Evolutionary conservation across 768 basidiomycete genomes (phyloP).

Genomic region (Mycena chlorophos): DNA sequence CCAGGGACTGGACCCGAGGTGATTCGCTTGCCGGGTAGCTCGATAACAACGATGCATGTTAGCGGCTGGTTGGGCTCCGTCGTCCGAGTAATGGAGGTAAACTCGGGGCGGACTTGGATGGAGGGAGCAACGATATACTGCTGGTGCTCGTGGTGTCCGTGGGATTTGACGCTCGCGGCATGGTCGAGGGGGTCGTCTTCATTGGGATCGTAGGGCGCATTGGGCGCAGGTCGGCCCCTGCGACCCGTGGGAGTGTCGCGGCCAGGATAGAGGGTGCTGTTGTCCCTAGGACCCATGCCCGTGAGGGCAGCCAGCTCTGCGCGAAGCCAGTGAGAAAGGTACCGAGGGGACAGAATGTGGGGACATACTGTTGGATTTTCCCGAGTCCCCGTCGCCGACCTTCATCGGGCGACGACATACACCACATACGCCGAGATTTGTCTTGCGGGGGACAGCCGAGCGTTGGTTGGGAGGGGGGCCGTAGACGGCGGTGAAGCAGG

Average conservation of each 20-base stretch:
- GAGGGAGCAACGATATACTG: constrained; percentile 86
- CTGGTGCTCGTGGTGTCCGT: constrained; percentile 44
- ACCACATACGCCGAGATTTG: constrained; percentile 92
- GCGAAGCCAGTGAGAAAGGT: constrained; percentile 10
- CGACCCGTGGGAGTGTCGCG: constrained; percentile 57
- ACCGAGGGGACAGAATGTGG: constrained; percentile 8
- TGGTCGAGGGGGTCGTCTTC: constrained; percentile 87
- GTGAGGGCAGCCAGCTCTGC: constrained; percentile 92
- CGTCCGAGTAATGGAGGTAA: constrained; percentile 74
- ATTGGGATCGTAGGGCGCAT: constrained; percentile 58
- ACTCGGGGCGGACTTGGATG: constrained; percentile 93
- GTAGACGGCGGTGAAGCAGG: constrained; percentile 96
- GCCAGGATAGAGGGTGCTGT: constrained; percentile 59
- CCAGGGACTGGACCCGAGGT: constrained; percentile 51
- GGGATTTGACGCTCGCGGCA: constrained; percentile 49
- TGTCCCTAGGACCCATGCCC: constrained; percentile 72
- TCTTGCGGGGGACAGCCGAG: constrained; percentile 59
- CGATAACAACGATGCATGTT: constrained; percentile 92
- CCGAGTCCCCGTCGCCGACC: constrained; percentile 82
- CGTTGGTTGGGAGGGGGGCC: constrained; percentile 74
- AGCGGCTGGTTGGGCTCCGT: constrained; percentile 74
- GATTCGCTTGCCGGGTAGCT: constrained; percentile 77
- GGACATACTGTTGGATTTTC: constrained; percentile 84
- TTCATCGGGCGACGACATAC: constrained; percentile 98
- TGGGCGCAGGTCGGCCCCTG: constrained; percentile 33